These are phyloP conservation scores for Abrus precatorius DNA, from an alignment of 306 rosid genomes.

Conservation along the genomic window DNA sequence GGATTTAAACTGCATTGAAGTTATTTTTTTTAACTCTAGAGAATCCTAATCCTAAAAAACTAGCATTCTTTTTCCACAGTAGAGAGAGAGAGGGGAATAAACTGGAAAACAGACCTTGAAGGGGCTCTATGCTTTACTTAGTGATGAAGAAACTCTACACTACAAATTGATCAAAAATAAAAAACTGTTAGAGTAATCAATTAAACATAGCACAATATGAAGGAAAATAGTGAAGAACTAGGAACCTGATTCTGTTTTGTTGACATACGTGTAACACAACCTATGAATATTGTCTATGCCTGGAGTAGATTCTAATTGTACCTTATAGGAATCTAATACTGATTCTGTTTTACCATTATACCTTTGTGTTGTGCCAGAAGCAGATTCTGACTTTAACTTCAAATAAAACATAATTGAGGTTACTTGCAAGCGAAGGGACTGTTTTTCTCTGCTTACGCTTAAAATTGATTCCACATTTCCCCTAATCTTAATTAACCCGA, in stretches of 20 bases:
- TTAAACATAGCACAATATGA: not conserved
- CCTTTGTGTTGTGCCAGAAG: conserved; percentile 36
- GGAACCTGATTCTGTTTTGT: conserved; percentile 21
- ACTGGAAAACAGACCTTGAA: not conserved
- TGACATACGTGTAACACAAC: not conserved
- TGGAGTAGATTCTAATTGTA: conserved; percentile 19
- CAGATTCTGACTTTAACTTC: conserved; percentile 30
- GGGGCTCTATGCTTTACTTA: conserved; percentile 9
- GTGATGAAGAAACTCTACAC: not conserved
- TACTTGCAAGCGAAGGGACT: conserved; percentile 32
- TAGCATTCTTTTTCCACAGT: too few species aligned
- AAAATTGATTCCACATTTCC: not conserved
- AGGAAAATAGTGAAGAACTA: not conserved
- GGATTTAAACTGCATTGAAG: too few species aligned
- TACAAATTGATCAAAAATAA: not conserved
- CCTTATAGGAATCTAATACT: conserved; percentile 19
- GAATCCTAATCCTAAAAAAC: too few species aligned
- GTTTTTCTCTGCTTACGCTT: not conserved
- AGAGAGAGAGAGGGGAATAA: not conserved
- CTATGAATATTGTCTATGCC: not conserved
- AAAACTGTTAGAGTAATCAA: not conserved
- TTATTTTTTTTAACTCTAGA: too few species aligned
- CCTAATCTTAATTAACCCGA: not conserved
- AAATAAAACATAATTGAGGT: conserved; percentile 11
- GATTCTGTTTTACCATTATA: conserved; percentile 14